Conservation (phyloP, 2,329 filamentous ascomycete species). For the Fusarium sp. region DNA sequence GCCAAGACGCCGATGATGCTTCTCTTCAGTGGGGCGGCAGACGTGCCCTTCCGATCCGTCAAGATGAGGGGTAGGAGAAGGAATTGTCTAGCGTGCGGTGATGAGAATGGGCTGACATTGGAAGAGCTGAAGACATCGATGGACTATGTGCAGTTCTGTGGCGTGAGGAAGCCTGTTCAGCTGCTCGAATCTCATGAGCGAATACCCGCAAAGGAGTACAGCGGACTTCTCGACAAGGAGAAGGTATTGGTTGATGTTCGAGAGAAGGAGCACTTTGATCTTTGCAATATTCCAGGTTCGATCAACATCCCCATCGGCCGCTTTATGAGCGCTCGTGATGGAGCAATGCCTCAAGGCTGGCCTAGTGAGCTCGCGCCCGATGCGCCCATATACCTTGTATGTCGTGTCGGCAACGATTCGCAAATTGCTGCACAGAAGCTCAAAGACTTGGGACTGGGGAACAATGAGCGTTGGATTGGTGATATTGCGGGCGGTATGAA, state of each 20-base stretch:
- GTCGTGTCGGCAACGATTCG: conserved; percentile 80
- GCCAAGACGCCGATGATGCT: conserved; percentile 51
- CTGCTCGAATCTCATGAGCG: conserved; percentile 71
- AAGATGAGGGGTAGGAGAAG: conserved; percentile 73
- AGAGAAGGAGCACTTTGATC: conserved; percentile 83
- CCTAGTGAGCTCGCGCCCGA: conserved; percentile 51
- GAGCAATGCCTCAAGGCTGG: conserved; percentile 49
- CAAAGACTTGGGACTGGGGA: conserved; percentile 66
- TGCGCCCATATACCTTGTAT: conserved; percentile 74
- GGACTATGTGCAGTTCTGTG: conserved; percentile 90
- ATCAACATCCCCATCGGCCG: conserved; percentile 71
- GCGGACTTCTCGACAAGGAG: conserved; percentile 39
- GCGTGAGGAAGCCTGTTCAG: conserved; percentile 63
- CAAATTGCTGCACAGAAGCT: conserved; percentile 74
- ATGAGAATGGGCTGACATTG: conserved; percentile 65
- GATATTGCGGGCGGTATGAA: conserved; percentile 77
- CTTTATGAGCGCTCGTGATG: conserved; percentile 63
- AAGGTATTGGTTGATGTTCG: conserved; percentile 83
- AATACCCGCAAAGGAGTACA: conserved; percentile 71
- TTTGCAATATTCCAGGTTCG: conserved; percentile 78
- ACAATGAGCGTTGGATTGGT: conserved; percentile 67
- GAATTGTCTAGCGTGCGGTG: conserved; percentile 81
- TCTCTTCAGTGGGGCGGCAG: conserved; percentile 58
- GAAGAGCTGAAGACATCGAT: conserved; percentile 69
- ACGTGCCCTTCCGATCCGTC: conserved; percentile 73